Evolutionary conservation across 306 rosid species (phyloP).

Genomic region (Casuarina cunninghamiana): DNA sequence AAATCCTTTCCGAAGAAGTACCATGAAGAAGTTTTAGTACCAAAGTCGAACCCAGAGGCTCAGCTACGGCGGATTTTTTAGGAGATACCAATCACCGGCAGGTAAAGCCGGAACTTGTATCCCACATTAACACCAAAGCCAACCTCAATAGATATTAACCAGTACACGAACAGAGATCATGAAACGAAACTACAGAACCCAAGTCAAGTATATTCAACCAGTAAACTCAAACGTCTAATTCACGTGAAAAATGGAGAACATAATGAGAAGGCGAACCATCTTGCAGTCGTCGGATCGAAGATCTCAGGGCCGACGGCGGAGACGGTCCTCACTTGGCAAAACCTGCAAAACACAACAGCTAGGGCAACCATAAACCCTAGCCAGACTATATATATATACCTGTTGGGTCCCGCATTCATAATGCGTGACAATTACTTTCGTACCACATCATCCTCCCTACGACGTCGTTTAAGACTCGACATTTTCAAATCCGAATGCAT

Average conservation of each 20-base stretch:
- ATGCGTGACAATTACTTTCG: not conserved
- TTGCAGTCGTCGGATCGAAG: not conserved
- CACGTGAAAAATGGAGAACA: not conserved
- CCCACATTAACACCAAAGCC: not conserved
- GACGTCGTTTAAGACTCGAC: not conserved
- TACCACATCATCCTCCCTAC: not conserved
- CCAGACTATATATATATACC: not conserved
- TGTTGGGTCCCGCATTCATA: not conserved
- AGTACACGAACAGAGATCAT: not conserved
- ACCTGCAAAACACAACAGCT: not conserved
- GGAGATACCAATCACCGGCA: not conserved
- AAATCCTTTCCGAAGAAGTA: not conserved
- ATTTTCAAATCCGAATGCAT: not conserved
- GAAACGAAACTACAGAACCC: not conserved
- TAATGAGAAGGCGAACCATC: not conserved
- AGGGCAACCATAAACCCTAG: not conserved
- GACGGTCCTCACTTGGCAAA: not conserved
- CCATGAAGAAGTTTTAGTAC: not conserved
- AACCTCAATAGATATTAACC: not conserved
- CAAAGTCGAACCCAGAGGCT: not conserved
- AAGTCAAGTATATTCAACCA: not conserved
- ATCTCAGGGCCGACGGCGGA: not conserved
- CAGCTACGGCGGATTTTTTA: not conserved
- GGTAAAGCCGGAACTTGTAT: not conserved
- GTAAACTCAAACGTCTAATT: not conserved